A percentile compares a stretch with the other conserved stretches of the same genome.
phyloP scores from a whole-genome alignment of 78 protist genomes.

The Ministeria vibrans region DNA sequence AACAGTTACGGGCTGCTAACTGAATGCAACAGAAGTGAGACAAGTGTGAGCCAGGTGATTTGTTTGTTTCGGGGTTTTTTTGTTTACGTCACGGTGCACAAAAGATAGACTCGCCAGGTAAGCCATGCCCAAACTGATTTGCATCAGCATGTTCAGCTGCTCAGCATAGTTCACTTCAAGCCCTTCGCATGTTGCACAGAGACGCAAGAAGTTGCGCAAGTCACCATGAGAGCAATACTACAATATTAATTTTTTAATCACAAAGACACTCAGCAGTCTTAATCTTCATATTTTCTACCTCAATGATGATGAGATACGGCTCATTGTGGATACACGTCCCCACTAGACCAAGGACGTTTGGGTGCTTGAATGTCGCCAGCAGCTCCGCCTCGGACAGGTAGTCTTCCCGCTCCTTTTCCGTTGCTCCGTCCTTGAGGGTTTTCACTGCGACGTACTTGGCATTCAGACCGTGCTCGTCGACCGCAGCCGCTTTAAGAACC shows the following conservation, averaged over 20 bases:
- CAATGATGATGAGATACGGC: background rate
- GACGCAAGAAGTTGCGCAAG: background rate
- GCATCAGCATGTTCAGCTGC: background rate
- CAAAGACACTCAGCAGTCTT: too few relatives aligned
- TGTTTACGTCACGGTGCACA: constrained; percentile 24
- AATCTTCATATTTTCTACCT: too few relatives aligned
- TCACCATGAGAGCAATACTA: background rate
- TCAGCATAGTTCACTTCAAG: background rate
- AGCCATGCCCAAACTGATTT: constrained; percentile 11
- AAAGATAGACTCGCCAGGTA: background rate
- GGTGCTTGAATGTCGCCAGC: background rate
- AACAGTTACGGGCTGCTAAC: background rate
- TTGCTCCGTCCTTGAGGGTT: background rate
- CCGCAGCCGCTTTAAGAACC: too few relatives aligned
- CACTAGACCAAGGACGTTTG: background rate
- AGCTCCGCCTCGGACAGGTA: background rate
- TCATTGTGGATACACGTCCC: background rate
- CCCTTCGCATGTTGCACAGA: background rate
- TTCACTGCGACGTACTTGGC: background rate
- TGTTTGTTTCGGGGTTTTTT: too few relatives aligned
- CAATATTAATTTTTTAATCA: too few relatives aligned
- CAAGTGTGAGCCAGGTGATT: too few relatives aligned
- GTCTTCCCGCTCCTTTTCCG: background rate
- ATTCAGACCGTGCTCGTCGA: too few relatives aligned
- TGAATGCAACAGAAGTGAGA: too few relatives aligned